These are phyloP conservation scores for Pythium apleroticum DNA, from an alignment of 352 stramenopile species.

Conservation along the genomic window DNA sequence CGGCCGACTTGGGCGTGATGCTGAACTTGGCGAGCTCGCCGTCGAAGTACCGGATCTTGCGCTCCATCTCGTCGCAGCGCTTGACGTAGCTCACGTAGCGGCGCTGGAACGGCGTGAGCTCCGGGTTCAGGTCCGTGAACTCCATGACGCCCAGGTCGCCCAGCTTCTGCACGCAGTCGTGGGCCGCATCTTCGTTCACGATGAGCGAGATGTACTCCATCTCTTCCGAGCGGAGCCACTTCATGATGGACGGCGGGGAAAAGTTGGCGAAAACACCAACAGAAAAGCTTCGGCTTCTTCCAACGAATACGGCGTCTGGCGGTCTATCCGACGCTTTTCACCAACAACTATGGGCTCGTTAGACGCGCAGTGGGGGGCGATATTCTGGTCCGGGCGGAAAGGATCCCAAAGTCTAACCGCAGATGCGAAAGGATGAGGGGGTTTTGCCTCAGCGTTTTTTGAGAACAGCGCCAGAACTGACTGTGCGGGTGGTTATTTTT, in stretches of 20 bases:
- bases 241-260: constrained; percentile 43
- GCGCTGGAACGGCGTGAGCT: constrained; percentile 98
- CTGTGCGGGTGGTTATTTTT: not conserved
- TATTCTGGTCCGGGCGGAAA: not conserved
- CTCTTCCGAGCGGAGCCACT: constrained; percentile 98
- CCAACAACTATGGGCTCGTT: not conserved
- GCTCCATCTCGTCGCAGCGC: constrained; percentile 98
- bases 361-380: not conserved
- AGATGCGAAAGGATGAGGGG: not conserved
- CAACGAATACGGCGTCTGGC: not conserved
- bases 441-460: not conserved
- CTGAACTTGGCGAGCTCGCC: constrained; percentile 94
- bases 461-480: not conserved
- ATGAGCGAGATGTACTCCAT: constrained; percentile 99
- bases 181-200: constrained; percentile 97
- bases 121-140: constrained; percentile 99
- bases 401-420: not conserved
- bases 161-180: constrained; percentile 96
- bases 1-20: constrained; percentile 73
- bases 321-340: constrained; percentile 3
- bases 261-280: constrained; percentile 3
- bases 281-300: not conserved
- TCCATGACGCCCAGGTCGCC: constrained; percentile 96
- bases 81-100: constrained; percentile 99
- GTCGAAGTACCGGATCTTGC: constrained; percentile 97